Evolutionary conservation across 129 eudicot genomes (phyloP).

Genomic region (Escallonia rubra): DNA sequence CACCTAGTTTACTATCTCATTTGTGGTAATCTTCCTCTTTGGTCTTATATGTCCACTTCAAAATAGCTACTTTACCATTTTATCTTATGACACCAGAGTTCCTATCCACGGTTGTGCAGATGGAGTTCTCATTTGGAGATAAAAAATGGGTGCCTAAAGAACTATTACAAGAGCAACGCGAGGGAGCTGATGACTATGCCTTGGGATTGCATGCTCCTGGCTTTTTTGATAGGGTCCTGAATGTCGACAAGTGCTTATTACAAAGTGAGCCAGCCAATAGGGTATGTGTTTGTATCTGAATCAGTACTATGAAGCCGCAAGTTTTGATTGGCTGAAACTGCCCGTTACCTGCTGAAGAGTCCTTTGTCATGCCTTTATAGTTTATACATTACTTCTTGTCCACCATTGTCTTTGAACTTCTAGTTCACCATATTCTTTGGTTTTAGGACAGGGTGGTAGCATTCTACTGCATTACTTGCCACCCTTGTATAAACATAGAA

Average conservation of each 20-base stretch:
- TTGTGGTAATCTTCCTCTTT: background rate
- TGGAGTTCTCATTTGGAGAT: constrained; percentile 93
- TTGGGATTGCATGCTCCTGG: constrained; percentile 99
- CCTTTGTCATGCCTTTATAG: background rate
- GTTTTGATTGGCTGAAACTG: background rate
- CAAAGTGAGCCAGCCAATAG: constrained; percentile 89
- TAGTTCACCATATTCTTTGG: too few species aligned
- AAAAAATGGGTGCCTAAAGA: constrained; percentile 77
- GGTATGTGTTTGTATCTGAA: constrained; percentile 38
- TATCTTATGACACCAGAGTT: background rate
- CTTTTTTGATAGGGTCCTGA: constrained; percentile 81
- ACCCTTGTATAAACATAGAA: too few species aligned
- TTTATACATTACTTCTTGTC: too few species aligned
- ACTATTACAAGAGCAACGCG: constrained; percentile 35
- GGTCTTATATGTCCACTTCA: too few species aligned
- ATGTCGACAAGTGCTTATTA: constrained; percentile 76
- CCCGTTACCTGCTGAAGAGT: background rate
- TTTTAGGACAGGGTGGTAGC: too few species aligned
- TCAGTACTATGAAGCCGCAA: background rate
- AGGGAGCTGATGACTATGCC: constrained; percentile 44
- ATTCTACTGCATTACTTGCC: too few species aligned
- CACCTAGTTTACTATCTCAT: too few species aligned
- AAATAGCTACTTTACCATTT: too few species aligned
- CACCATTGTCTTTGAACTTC: too few species aligned
- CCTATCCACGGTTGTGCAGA: constrained; percentile 34